Evolutionary conservation across 768 basidiomycete species (phyloP).

Genomic region (Lactifluus piperatus): DNA sequence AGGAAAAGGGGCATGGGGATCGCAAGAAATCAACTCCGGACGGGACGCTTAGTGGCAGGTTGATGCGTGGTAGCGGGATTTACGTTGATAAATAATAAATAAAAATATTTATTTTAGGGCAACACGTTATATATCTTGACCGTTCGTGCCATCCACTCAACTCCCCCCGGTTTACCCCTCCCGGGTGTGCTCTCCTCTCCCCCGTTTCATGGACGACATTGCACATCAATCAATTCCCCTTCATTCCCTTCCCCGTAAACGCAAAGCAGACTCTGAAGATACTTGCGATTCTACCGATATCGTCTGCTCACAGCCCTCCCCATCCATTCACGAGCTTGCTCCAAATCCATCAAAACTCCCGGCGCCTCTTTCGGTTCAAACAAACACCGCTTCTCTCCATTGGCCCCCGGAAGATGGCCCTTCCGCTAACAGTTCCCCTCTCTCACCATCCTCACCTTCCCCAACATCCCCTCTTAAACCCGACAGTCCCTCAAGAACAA

Average conservation of each 20-base stretch:
- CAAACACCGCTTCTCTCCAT: slow-evolving; percentile 3
- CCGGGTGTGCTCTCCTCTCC: no score
- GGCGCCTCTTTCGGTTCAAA: slow-evolving; percentile 17
- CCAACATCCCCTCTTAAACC: slow-evolving; percentile 3
- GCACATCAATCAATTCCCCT: slow-evolving; percentile 40
- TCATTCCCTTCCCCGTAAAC: slow-evolving; percentile 49
- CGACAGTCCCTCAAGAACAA: slow-evolving; percentile 19
- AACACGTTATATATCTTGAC: slow-evolving; percentile 34
- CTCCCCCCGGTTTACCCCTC: no score
- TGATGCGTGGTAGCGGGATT: slow-evolving; percentile 14
- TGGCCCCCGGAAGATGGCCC: slow-evolving; percentile 11
- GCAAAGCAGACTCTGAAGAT: slow-evolving; percentile 53
- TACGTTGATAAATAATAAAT: slow-evolving; percentile 10
- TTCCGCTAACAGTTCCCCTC: slow-evolving; percentile 7
- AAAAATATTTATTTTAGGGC: slow-evolving; percentile 14
- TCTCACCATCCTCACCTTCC: slow-evolving; percentile 6
- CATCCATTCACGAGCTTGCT: slow-evolving; percentile 5
- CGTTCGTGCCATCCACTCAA: no score
- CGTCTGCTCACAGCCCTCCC: slow-evolving; percentile 7
- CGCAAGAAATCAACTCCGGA: background rate
- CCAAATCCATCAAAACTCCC: slow-evolving; percentile 15
- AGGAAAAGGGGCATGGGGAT: slow-evolving; percentile 8
- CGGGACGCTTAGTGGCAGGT: slow-evolving; percentile 1
- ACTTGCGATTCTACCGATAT: slow-evolving; percentile 11
- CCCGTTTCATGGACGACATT: slow-evolving; percentile 49